Evolutionary conservation across 805 yeast genomes (phyloP).

Genomic region (Yueomyces sp.): DNA sequence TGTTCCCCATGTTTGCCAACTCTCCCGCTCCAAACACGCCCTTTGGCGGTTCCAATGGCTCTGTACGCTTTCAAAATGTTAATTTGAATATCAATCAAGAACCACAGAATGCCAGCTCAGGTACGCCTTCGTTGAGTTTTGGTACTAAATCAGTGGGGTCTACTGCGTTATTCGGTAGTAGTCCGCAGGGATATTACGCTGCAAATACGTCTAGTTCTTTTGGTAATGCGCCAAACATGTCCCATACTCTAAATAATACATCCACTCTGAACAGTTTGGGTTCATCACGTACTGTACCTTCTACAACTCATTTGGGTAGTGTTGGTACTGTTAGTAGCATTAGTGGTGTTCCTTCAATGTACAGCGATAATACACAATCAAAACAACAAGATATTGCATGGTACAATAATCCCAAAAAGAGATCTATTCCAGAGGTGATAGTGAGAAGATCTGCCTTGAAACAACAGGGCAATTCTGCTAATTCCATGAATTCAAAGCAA

Average conservation of each 20-base stretch:
- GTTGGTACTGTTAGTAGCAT: background rate
- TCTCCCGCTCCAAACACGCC: too few relatives aligned
- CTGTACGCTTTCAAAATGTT: background rate
- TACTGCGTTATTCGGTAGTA: too few relatives aligned
- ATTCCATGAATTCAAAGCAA: conserved; percentile 4
- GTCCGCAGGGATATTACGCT: too few relatives aligned
- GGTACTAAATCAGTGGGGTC: too few relatives aligned
- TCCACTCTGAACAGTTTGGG: background rate
- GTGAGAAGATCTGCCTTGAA: conserved; percentile 27
- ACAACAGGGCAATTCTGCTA: background rate
- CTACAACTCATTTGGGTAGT: background rate
- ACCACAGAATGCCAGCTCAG: background rate
- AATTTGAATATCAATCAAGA: background rate
- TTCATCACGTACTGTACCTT: background rate
- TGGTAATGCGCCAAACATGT: too few relatives aligned
- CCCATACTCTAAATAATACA: background rate
- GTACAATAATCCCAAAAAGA: conserved; percentile 31
- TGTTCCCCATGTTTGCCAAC: too few relatives aligned
- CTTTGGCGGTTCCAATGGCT: background rate
- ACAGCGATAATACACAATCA: background rate
- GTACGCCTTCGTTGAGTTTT: background rate
- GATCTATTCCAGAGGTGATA: conserved; percentile 35
- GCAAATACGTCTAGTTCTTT: too few relatives aligned
- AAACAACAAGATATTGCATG: conserved; percentile 21
- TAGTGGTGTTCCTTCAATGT: too few relatives aligned